phyloP scores from a whole-genome alignment of 768 basidiomycete genomes.

The Hypholoma sublateritium region DNA sequence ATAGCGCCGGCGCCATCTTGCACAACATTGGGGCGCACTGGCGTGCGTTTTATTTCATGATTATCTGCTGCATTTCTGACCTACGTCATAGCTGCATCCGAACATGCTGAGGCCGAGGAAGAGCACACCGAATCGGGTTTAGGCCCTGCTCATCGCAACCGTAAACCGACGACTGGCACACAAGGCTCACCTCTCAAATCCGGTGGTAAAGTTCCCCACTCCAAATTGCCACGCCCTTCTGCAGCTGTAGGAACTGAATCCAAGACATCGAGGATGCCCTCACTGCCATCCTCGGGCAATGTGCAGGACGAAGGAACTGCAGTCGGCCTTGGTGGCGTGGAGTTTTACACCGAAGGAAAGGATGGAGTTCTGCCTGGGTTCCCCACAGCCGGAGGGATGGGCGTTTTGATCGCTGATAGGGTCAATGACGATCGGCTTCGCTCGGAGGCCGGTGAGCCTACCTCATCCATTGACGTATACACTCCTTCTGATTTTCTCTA shows the following conservation, averaged over 20 bases:
- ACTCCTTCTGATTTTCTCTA: too few species aligned
- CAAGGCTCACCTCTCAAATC: neutral
- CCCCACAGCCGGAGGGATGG: constrained; percentile 16
- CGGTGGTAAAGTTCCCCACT: neutral
- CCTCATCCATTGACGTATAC: too few species aligned
- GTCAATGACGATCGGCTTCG: constrained; percentile 18
- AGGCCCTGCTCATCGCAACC: neutral
- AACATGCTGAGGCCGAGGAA: neutral
- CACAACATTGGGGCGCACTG: too few species aligned
- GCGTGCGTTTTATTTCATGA: too few species aligned
- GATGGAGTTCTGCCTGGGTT: constrained; percentile 21
- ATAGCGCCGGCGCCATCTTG: neutral
- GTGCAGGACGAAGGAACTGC: neutral
- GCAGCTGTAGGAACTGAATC: too few species aligned
- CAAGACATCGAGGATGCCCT: too few species aligned
- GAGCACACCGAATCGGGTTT: neutral
- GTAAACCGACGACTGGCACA: too few species aligned
- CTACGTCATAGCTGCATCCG: neutral
- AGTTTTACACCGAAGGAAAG: neutral
- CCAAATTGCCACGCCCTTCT: neutral
- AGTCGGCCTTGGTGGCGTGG: constrained; percentile 8
- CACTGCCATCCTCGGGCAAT: too few species aligned
- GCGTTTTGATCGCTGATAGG: constrained; percentile 18
- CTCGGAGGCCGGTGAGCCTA: constrained; percentile 10
- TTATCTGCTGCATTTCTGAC: too few species aligned